Conservation (phyloP, 2,329 filamentous ascomycete genomes). For the Xylariales sp. region DNA sequence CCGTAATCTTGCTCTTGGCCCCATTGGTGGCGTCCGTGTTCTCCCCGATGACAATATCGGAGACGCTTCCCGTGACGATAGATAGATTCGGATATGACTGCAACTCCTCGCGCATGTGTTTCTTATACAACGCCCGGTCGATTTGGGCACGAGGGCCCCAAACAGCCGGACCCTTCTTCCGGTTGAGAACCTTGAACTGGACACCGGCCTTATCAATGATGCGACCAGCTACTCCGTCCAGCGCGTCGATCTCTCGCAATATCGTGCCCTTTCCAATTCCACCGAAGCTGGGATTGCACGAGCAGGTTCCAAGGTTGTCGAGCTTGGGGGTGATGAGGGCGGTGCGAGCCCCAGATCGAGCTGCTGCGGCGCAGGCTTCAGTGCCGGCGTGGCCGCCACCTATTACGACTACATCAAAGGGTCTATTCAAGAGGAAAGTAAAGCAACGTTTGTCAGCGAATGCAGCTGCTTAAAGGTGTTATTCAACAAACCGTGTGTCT, state of each 20-base stretch:
- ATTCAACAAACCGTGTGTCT: slow-evolving; percentile 22
- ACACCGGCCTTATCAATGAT: slow-evolving; percentile 91
- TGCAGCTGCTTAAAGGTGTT: background rate
- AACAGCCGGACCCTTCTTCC: slow-evolving; percentile 86
- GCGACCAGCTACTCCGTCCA: slow-evolving; percentile 83
- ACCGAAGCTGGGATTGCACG: slow-evolving; percentile 94
- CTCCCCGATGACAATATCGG: slow-evolving; percentile 77
- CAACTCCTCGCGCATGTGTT: slow-evolving; percentile 86
- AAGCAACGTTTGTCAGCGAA: background rate
- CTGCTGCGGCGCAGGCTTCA: slow-evolving; percentile 88
- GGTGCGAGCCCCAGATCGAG: slow-evolving; percentile 81
- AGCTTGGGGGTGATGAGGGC: slow-evolving; percentile 84
- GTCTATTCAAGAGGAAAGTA: too few species aligned
- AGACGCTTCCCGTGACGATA: slow-evolving; percentile 81
- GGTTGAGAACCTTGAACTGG: slow-evolving; percentile 89
- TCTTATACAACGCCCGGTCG: slow-evolving; percentile 83
- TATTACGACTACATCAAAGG: slow-evolving; percentile 91
- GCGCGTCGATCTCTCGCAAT: slow-evolving; percentile 87
- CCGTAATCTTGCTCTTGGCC: slow-evolving; percentile 69
- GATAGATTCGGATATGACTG: slow-evolving; percentile 71
- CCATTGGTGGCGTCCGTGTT: slow-evolving; percentile 40
- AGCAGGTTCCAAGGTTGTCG: slow-evolving; percentile 89
- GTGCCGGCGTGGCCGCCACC: slow-evolving; percentile 94
- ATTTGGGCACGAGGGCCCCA: slow-evolving; percentile 98
- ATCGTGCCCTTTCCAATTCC: slow-evolving; percentile 99